A percentile compares a stretch with the other conserved stretches of the same genome.
Conservation (phyloP, 345 rosid genomes). For the Gossypioides kirkii region DNA sequence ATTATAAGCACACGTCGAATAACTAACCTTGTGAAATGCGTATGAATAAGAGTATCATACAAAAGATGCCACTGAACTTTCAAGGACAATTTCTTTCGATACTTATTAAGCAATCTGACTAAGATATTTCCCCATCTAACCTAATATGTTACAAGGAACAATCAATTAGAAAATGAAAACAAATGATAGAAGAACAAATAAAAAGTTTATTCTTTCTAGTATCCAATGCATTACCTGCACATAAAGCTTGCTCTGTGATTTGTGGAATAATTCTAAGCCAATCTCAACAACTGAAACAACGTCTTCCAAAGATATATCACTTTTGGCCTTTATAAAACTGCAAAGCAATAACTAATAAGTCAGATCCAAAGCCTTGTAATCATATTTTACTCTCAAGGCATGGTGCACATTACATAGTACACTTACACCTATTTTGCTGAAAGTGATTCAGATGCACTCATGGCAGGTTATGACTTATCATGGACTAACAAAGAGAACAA, state of each 20-base stretch:
- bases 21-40: constrained; percentile 84
- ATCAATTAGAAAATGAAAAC: constrained; percentile 14
- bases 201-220: constrained; percentile 16
- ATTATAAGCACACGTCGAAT: neutral
- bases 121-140: constrained; percentile 92
- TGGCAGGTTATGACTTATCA: neutral
- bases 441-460: neutral
- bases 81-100: constrained; percentile 66
- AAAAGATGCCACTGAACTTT: constrained; percentile 86
- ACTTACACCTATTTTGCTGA: constrained; percentile 6
- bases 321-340: constrained; percentile 89
- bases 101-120: constrained; percentile 74
- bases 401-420: neutral
- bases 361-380: constrained; percentile 1
- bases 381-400: neutral
- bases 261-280: constrained; percentile 69
- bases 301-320: constrained; percentile 74
- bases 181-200: constrained; percentile 3
- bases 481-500: neutral
- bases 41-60: constrained; percentile 74
- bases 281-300: constrained; percentile 56
- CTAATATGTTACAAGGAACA: constrained; percentile 37
- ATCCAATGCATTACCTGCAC: constrained; percentile 56
- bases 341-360: constrained; percentile 17
- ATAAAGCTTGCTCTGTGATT: constrained; percentile 67